These are phyloP conservation scores for Fermentozyma sake DNA, from an alignment of 1,139 yeast species.

Conservation along the genomic window DNA sequence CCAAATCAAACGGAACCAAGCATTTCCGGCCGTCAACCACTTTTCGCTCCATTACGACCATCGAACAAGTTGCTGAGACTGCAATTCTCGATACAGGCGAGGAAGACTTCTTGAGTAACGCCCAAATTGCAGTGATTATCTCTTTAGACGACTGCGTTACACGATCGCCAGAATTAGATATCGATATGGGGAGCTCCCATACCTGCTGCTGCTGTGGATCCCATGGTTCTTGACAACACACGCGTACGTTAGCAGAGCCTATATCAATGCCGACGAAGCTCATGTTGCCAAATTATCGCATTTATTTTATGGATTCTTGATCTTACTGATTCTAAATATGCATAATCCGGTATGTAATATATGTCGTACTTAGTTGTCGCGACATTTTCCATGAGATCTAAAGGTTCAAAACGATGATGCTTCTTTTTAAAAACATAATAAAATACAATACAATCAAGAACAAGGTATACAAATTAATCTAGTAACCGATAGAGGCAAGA, in stretches of 20 bases:
- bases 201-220: not conserved
- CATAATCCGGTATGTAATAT: no score
- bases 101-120: slow-evolving; percentile 3
- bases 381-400: no score
- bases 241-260: slow-evolving; percentile 49
- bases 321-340: no score
- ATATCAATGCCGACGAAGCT: slow-evolving; percentile 45
- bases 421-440: not conserved
- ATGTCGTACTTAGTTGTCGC: no score
- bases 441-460: slow-evolving; percentile 2
- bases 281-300: slow-evolving; percentile 2
- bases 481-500: slow-evolving; percentile 24
- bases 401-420: no score
- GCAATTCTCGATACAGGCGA: slow-evolving; percentile 9
- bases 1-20: slow-evolving; percentile 24
- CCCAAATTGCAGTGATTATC: slow-evolving; percentile 17
- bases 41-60: slow-evolving; percentile 34
- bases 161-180: slow-evolving; percentile 7
- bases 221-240: slow-evolving; percentile 1
- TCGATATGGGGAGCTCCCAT: slow-evolving; percentile 1
- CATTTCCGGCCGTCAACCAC: slow-evolving; percentile 9
- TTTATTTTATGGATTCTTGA: not conserved
- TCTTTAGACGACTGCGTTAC: slow-evolving; percentile 43
- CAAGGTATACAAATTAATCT: slow-evolving; percentile 1
- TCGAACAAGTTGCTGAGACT: slow-evolving; percentile 52